Evolutionary conservation across 495 filamentous ascomycete genomes (phyloP), one percentile per base, ranked within the genome.

Genomic region (Thozetella sp.): DNA sequence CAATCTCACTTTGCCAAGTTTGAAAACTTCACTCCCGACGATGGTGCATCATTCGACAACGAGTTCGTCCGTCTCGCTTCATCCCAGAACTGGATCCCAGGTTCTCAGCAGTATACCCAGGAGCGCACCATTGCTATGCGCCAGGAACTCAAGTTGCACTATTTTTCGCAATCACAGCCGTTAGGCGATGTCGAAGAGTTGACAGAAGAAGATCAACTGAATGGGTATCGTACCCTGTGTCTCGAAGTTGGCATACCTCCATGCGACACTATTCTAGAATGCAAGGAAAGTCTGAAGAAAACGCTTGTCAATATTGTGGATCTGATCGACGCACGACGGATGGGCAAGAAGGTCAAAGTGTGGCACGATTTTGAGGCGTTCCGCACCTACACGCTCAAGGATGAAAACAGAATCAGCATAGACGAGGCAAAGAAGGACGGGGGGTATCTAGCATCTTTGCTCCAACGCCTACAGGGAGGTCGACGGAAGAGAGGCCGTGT

Each of bases 271-370:
- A 56, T 68, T 25, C 25, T 12, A 1, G 66, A 57, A 20, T 75
- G 71, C 56, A 64, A 77, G 62, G 62, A 59, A 0, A 62, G 72
- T 22, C 60, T 73, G 6, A 72, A 68, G 19, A 67, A 53, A 2
- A 67, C 77, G 19, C 61, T 80, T 2, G 75, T 86, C 63, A 85
- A 85, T 59, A 72, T 84, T 25, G 69, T 85, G 1, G 81, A 86
- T 63, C 64, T 84, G 1, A 72, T 85, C 13, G 77, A 87, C 19
- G 67, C 71, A 22, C 72, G 72, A 55, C 74, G 69, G 17, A 63
- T 63, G 2, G 61, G 64, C 1, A 57, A 56, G 2, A 51, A 46
- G 2, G 67, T 80, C 2, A 53, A 57, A 26, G 59, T 66, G 22
- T 83, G 82, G 67, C 24, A 37, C 0, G 67, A 56, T 25, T 58